phyloP scores from a whole-genome alignment of 1,139 yeast species.

The Schwanniomyces etchellsii region DNA sequence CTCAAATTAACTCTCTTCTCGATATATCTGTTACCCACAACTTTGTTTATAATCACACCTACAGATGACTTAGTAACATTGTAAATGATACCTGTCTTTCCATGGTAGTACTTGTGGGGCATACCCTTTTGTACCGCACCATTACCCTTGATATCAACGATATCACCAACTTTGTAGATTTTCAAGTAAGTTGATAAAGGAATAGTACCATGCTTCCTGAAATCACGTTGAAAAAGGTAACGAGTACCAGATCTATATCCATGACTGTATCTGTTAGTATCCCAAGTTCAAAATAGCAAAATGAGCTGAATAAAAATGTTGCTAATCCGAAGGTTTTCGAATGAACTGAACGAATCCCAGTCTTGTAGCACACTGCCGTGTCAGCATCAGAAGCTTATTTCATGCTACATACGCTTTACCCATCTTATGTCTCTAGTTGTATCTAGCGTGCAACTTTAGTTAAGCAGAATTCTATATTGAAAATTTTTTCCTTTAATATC shows the following conservation, averaged over 20 bases:
- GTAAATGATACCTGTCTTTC: slow-evolving; percentile 98
- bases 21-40: slow-evolving; percentile 97
- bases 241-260: slow-evolving; percentile 99
- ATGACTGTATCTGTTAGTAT: slow-evolving; percentile 38
- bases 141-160: slow-evolving; percentile 98
- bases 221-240: slow-evolving; percentile 99
- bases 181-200: slow-evolving; percentile 95
- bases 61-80: slow-evolving; percentile 98
- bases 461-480: too few species aligned
- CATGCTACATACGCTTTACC: too few species aligned
- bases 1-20: slow-evolving; percentile 99
- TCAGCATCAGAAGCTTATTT: too few species aligned
- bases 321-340: too few species aligned
- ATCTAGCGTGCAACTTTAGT: too few species aligned
- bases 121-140: slow-evolving; percentile 99
- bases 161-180: slow-evolving; percentile 98
- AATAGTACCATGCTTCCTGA: slow-evolving; percentile 95
- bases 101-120: slow-evolving; percentile 99
- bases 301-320: too few species aligned
- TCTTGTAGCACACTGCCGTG: too few species aligned
- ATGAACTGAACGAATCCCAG: too few species aligned
- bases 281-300: too few species aligned
- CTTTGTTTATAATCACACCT: slow-evolving; percentile 97
- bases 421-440: too few species aligned
- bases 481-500: too few species aligned